Evolutionary conservation across 805 yeast genomes (phyloP).

Genomic region (Ogataea salicorniae): DNA sequence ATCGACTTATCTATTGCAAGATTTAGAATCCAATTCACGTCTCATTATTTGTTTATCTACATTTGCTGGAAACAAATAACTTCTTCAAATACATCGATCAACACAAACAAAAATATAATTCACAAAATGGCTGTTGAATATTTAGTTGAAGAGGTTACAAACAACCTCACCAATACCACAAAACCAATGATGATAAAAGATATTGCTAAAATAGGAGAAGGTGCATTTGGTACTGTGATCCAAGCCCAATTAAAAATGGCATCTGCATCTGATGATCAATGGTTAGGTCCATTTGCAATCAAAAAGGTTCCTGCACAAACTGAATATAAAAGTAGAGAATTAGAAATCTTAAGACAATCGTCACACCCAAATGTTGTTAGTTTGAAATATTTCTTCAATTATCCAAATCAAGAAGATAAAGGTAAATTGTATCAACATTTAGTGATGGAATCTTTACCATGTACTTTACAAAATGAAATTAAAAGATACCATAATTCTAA

Average conservation of each 20-base stretch:
- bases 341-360: slow-evolving; percentile 69
- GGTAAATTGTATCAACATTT: slow-evolving; percentile 69
- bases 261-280: slow-evolving; percentile 27
- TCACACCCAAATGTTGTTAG: slow-evolving; percentile 76
- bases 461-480: slow-evolving; percentile 70
- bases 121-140: slow-evolving; percentile 34
- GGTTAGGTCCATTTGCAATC: slow-evolving; percentile 82
- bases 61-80: background rate
- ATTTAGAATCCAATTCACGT: too few relatives aligned
- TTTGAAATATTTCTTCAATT: slow-evolving; percentile 66
- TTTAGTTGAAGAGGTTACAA: slow-evolving; percentile 56
- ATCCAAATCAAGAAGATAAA: slow-evolving; percentile 51
- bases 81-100: background rate
- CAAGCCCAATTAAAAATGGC: slow-evolving; percentile 51
- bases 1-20: too few relatives aligned
- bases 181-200: slow-evolving; percentile 67
- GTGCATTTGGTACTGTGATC: slow-evolving; percentile 82
- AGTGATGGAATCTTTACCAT: slow-evolving; percentile 86
- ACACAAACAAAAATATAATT: background rate
- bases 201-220: slow-evolving; percentile 74
- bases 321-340: slow-evolving; percentile 76
- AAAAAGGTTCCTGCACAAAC: slow-evolving; percentile 85
- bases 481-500: slow-evolving; percentile 59
- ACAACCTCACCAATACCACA: slow-evolving; percentile 47
- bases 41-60: background rate